Evolutionary conservation across 2,329 filamentous ascomycete genomes (phyloP), one percentile per base, ranked within the genome.

Genomic region (Lachnum nothofagi): DNA sequence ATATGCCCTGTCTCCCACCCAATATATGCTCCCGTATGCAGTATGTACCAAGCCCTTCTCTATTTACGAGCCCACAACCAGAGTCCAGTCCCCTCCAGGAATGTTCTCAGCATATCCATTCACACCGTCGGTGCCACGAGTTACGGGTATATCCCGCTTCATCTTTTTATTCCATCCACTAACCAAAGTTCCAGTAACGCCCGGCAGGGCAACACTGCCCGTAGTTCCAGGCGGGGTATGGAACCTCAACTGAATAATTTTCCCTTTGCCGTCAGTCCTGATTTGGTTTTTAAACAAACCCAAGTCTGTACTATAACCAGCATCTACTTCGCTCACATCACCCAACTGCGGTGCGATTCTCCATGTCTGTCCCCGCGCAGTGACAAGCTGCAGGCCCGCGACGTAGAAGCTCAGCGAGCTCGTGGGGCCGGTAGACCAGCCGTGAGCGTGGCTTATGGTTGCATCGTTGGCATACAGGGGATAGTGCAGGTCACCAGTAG

Each of bases 401-500:
- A 57, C 56, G 35, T 59, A 60, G 37, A 63, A 62, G 16, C 54
- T 60, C 16, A 66, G 45, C 12, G 61, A 50, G 44, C 45, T 51
- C 1, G 63, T 65, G 3, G 64, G 65, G 1, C 65, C 67, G 1
- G 63, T 58, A 16, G 56, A 58, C 68, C 67, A 70, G 0, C 66
- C 64, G 48, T 70, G 67, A 3, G 61, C 60, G 33, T 67, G 61
- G n/a, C 57, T 62, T 6, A 66, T 65, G 9, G 60, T 55, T 0
- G 65, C 56, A 39, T 69, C 66, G 39, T 59, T 58, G 1, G 51
- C 60, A 44, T 69, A 70, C 1, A 63, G 65, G 1, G 62, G 51
- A 43, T 70, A 70, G 31, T 65, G 62, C 10, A 70, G 49, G 5
- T 50, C 57, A 0, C 68, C 68, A 44, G 68, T 65, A 14, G 64